These are phyloP conservation scores for Canariomyces notabilis DNA, from an alignment of 2,329 filamentous ascomycete genomes.

Conservation along the genomic window DNA sequence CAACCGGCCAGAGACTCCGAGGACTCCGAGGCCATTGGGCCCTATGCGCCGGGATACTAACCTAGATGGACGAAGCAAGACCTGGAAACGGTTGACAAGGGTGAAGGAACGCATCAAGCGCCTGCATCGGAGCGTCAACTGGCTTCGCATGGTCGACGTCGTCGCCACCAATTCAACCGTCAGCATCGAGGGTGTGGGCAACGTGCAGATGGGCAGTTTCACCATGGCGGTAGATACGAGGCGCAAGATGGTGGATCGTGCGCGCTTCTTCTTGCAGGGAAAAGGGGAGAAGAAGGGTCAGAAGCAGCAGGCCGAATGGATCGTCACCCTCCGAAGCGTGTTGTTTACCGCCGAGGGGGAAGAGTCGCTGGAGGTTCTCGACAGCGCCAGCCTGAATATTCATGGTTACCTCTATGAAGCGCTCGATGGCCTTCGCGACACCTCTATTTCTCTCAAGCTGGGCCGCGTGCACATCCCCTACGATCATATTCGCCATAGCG, in stretches of 20 bases:
- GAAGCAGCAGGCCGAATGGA: slow-evolving; percentile 87
- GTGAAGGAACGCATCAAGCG: slow-evolving; percentile 82
- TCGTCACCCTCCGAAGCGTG: slow-evolving; percentile 76
- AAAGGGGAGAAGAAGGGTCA: slow-evolving; percentile 54
- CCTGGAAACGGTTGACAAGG: slow-evolving; percentile 73
- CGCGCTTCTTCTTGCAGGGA: slow-evolving; percentile 80
- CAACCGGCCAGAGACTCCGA: slow-evolving; percentile 17
- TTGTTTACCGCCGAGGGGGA: slow-evolving; percentile 81
- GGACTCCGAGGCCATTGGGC: slow-evolving; percentile 23
- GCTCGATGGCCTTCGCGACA: slow-evolving; percentile 81
- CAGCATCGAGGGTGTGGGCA: slow-evolving; percentile 74
- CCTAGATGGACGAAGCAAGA: slow-evolving; percentile 54
- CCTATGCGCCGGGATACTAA: slow-evolving; percentile 28
- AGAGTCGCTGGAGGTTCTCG: slow-evolving; percentile 82
- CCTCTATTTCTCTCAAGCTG: slow-evolving; percentile 83
- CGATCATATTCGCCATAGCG: slow-evolving; percentile 71
- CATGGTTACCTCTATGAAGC: slow-evolving; percentile 86
- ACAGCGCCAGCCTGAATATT: slow-evolving; percentile 81
- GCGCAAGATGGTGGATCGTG: slow-evolving; percentile 83
- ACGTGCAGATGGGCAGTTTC: slow-evolving; percentile 76
- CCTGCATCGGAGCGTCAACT: slow-evolving; percentile 79
- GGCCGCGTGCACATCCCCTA: slow-evolving; percentile 86
- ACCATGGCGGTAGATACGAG: slow-evolving; percentile 86
- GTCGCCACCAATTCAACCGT: slow-evolving; percentile 76
- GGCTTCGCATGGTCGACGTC: slow-evolving; percentile 84